phyloP scores from a whole-genome alignment of 805 yeast genomes.

The Candida dendrica region DNA sequence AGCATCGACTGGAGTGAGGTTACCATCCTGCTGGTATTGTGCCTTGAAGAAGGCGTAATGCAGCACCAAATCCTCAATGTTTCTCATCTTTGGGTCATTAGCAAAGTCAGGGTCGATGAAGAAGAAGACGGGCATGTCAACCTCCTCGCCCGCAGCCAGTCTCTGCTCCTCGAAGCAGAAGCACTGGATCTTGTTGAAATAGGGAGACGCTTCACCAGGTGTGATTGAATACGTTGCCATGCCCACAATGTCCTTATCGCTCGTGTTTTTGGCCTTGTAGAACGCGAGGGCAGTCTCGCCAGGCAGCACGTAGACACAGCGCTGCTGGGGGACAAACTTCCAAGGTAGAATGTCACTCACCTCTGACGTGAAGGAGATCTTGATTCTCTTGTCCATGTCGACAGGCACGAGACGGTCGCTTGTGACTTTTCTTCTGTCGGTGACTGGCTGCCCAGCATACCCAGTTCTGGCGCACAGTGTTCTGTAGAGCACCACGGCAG shows the following conservation, averaged over 20 bases:
- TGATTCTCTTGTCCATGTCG: slow-evolving; percentile 71
- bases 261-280: slow-evolving; percentile 81
- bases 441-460: slow-evolving; percentile 91
- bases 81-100: slow-evolving; percentile 85
- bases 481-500: slow-evolving; percentile 88
- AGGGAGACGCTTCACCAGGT: slow-evolving; percentile 94
- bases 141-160: slow-evolving; percentile 91
- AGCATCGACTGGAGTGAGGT: slow-evolving; percentile 23
- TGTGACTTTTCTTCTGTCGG: slow-evolving; percentile 74
- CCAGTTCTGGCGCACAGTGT: slow-evolving; percentile 93
- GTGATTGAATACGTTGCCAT: slow-evolving; percentile 98
- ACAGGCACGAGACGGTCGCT: slow-evolving; percentile 86
- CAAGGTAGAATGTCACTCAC: slow-evolving; percentile 88
- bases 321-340: slow-evolving; percentile 90
- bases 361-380: slow-evolving; percentile 86
- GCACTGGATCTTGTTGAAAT: slow-evolving; percentile 95
- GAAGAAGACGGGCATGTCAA: slow-evolving; percentile 97
- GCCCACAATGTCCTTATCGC: slow-evolving; percentile 88
- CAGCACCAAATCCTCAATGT: slow-evolving; percentile 80
- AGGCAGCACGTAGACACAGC: slow-evolving; percentile 87
- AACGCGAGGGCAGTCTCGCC: slow-evolving; percentile 98
- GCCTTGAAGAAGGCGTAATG: slow-evolving; percentile 87
- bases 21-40: slow-evolving; percentile 34
- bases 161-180: slow-evolving; percentile 97
- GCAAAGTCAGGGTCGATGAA: slow-evolving; percentile 95